A percentile compares a stretch with the other conserved stretches of the same genome.
These are phyloP conservation scores for Phytophthora macrochlamydospora DNA, from an alignment of 352 stramenopile species.

Conservation along the genomic window DNA sequence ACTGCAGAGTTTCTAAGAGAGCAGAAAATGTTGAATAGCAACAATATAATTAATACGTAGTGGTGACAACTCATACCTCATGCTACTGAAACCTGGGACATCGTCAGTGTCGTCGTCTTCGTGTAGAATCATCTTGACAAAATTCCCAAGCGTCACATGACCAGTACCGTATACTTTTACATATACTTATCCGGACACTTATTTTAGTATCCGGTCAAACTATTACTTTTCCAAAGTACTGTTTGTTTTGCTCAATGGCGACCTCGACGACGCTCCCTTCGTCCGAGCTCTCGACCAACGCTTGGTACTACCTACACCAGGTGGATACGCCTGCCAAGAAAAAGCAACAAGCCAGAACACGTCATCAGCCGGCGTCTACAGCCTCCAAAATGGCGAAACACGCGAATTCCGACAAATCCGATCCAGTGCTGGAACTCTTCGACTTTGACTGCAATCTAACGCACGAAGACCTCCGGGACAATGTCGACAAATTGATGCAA, in stretches of 20 bases:
- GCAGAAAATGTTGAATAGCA: neutral
- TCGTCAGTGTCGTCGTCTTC: slow-evolving; percentile 21
- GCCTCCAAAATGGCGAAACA: slow-evolving; percentile 12
- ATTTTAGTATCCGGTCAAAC: neutral
- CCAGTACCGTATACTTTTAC: too few relatives aligned
- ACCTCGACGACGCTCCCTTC: slow-evolving; percentile 7
- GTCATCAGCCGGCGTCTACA: slow-evolving; percentile 9
- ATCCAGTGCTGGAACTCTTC: slow-evolving; percentile 44
- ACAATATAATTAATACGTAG: neutral
- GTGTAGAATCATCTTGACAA: slow-evolving; percentile 4
- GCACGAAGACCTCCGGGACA: slow-evolving; percentile 58
- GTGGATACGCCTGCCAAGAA: slow-evolving; percentile 2
- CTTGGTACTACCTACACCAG: slow-evolving; percentile 36
- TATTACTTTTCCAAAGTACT: neutral
- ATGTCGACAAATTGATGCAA: slow-evolving; percentile 48
- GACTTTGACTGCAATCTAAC: slow-evolving; percentile 88
- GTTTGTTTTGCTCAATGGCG: neutral
- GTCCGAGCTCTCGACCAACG: slow-evolving; percentile 29
- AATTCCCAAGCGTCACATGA: neutral
- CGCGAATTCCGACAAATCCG: neutral
- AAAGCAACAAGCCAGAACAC: slow-evolving; percentile 19
- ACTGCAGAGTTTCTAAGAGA: slow-evolving; percentile 18
- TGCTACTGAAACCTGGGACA: slow-evolving; percentile 38
- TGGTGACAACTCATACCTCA: slow-evolving; percentile 25
- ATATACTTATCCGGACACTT: neutral